Percentiles rank a stretch among this genome's conserved stretches.
Evolutionary conservation across 75 land plant species (phyloP).

Genomic region (Larix kaempferi): DNA sequence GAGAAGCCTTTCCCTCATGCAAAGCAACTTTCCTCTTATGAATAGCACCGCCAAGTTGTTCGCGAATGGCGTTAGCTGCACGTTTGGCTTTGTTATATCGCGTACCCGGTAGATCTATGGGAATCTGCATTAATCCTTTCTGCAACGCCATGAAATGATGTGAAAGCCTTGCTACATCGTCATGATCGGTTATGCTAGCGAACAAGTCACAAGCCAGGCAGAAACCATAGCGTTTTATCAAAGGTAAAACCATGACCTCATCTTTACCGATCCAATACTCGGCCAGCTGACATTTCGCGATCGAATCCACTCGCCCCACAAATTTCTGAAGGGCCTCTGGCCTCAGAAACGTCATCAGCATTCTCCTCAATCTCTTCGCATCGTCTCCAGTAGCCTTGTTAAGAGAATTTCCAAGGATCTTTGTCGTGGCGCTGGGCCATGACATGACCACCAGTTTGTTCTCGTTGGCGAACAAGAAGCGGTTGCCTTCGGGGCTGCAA

Average conservation of each 20-base stretch:
- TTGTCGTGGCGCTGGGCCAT: constrained; percentile 33
- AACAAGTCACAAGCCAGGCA: constrained; percentile 16
- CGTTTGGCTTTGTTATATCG: constrained; percentile 22
- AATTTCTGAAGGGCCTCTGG: constrained; percentile 16
- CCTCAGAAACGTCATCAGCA: constrained; percentile 13
- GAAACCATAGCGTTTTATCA: constrained; percentile 27
- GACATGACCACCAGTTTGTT: constrained; percentile 37
- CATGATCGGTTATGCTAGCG: constrained; percentile 14
- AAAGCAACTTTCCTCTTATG: constrained; percentile 23
- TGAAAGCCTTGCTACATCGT: not conserved
- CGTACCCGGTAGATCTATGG: constrained; percentile 38
- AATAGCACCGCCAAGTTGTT: not conserved
- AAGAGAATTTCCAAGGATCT: not conserved
- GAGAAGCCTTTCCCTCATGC: constrained; percentile 5
- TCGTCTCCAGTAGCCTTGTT: constrained; percentile 6
- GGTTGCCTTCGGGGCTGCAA: constrained; percentile 35
- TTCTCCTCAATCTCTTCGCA: constrained; percentile 1
- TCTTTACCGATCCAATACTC: constrained; percentile 9
- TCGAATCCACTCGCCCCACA: constrained; percentile 11
- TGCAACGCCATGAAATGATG: too few relatives aligned
- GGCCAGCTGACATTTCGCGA: not conserved
- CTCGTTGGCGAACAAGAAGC: constrained; percentile 40
- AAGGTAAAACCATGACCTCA: constrained; percentile 10
- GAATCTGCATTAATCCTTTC: not conserved
- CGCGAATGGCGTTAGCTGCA: not conserved